A percentile compares a stretch with the other conserved stretches of the same genome.
Conservation (phyloP, 2,329 filamentous ascomycete genomes). For the Fusarium staphyleae region DNA sequence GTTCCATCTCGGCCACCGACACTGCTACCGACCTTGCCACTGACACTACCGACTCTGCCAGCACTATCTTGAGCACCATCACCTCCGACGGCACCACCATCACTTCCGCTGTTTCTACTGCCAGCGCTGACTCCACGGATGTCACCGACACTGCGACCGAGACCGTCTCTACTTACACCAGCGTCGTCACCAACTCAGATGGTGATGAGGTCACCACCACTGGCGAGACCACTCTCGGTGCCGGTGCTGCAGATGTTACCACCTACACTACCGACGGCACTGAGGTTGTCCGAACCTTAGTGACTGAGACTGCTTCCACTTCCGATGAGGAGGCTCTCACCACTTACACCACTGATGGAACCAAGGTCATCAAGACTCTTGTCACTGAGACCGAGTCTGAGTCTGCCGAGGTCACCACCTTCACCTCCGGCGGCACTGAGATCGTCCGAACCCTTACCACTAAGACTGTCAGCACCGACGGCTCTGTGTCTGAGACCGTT, state of each 20-base stretch:
- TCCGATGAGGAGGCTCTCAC: constrained; percentile 20
- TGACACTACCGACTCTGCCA: constrained; percentile 41
- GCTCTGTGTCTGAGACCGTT: constrained; percentile 29
- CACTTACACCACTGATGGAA: constrained; percentile 30
- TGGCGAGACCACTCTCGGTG: constrained; percentile 23
- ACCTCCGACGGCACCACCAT: constrained; percentile 46
- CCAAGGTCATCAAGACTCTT: constrained; percentile 11
- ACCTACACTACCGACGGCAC: constrained; percentile 32
- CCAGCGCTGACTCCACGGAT: constrained; percentile 36
- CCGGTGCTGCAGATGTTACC: constrained; percentile 21
- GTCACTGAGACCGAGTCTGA: constrained; percentile 1
- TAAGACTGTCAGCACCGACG: constrained; percentile 23
- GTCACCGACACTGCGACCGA: constrained; percentile 34
- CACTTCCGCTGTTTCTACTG: constrained; percentile 49
- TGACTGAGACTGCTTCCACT: constrained; percentile 5
- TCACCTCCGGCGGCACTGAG: constrained; percentile 26
- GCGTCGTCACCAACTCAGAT: constrained; percentile 36
- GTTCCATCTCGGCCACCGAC: constrained; percentile 32
- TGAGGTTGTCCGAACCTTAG: constrained; percentile 10
- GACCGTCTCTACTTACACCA: constrained; percentile 41
- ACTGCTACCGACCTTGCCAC: constrained; percentile 20
- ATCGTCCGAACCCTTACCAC: constrained; percentile 31
- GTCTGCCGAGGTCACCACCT: constrained; percentile 18
- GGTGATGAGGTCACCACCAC: constrained; percentile 32
- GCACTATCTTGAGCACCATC: constrained; percentile 49